Conservation (phyloP, 2,329 filamentous ascomycete species). For the Cucurbitaria berberidis region DNA sequence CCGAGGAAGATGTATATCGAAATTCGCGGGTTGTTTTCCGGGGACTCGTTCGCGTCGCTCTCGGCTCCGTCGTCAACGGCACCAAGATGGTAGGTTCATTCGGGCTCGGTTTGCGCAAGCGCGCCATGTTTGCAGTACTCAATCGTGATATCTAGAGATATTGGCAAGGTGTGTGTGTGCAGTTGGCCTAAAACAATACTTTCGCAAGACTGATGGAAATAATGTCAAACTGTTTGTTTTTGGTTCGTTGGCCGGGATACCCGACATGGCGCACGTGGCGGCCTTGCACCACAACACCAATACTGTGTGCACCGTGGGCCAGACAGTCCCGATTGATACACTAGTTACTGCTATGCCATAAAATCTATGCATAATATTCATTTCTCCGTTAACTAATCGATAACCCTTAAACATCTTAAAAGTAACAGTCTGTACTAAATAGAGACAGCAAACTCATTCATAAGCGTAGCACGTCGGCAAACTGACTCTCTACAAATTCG, state of each 20-base stretch:
- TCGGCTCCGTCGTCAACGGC: conserved; percentile 21
- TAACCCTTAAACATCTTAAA: too few relatives aligned
- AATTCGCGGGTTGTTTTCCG: conserved; percentile 34
- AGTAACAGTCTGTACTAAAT: too few relatives aligned
- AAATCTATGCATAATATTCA: too few relatives aligned
- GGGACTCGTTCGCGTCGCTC: conserved; percentile 33
- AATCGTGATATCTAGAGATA: conserved; percentile 4
- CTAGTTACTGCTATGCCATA: too few relatives aligned
- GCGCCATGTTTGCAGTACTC: conserved; percentile 35
- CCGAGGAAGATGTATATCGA: conserved; percentile 28
- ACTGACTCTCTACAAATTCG: neutral
- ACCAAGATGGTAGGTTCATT: conserved; percentile 30
- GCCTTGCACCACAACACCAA: neutral
- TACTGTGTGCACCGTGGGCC: too few relatives aligned
- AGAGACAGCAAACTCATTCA: neutral
- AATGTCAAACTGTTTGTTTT: conserved; percentile 14
- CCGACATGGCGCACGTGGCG: conserved; percentile 1
- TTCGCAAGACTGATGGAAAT: conserved; percentile 5
- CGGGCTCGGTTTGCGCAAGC: conserved; percentile 41
- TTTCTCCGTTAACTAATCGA: too few relatives aligned
- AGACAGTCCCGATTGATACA: too few relatives aligned
- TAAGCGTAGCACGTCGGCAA: neutral
- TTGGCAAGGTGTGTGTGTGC: conserved; percentile 3
- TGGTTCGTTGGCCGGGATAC: conserved; percentile 14
- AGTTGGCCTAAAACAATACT: conserved; percentile 11